A percentile compares a stretch with the other conserved stretches of the same genome.
These are phyloP conservation scores for Penicillium sp. DNA, from an alignment of 2,329 filamentous ascomycete genomes.

Conservation along the genomic window DNA sequence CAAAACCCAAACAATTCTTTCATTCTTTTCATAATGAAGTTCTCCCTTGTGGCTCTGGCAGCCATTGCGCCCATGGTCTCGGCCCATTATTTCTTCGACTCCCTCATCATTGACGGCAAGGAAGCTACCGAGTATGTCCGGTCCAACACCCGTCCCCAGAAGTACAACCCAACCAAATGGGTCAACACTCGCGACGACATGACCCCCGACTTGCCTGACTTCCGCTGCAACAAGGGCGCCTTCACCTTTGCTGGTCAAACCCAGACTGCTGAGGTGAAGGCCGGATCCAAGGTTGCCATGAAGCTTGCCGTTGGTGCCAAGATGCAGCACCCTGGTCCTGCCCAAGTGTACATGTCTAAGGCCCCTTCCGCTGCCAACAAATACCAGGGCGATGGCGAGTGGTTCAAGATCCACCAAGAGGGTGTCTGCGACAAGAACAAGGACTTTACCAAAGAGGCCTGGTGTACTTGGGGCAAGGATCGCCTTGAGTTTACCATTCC, in stretches of 20 bases:
- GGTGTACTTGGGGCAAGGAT: slow-evolving; percentile 5
- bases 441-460: slow-evolving; percentile 9
- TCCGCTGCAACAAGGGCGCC: background rate
- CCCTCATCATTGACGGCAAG: slow-evolving; percentile 12
- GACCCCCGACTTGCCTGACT: background rate
- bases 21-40: background rate
- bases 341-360: slow-evolving; percentile 25
- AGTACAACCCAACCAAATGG: slow-evolving; percentile 16
- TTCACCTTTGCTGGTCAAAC: slow-evolving; percentile 8
- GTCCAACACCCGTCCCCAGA: slow-evolving; percentile 6
- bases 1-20: no score
- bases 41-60: background rate
- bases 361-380: slow-evolving; percentile 11
- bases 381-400: slow-evolving; percentile 18
- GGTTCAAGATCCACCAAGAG: slow-evolving; percentile 21
- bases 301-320: slow-evolving; percentile 20
- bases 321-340: slow-evolving; percentile 23
- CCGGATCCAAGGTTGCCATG: slow-evolving; percentile 17
- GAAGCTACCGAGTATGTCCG: background rate
- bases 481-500: slow-evolving; percentile 39
- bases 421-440: slow-evolving; percentile 5
- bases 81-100: slow-evolving; percentile 16
- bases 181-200: slow-evolving; percentile 3
- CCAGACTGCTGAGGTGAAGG: slow-evolving; percentile 9
- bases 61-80: slow-evolving; percentile 2